Percentiles rank a stretch among this genome's conserved stretches.
Conservation (phyloP, 257 asterid species). For the Lycium ferocissimum region DNA sequence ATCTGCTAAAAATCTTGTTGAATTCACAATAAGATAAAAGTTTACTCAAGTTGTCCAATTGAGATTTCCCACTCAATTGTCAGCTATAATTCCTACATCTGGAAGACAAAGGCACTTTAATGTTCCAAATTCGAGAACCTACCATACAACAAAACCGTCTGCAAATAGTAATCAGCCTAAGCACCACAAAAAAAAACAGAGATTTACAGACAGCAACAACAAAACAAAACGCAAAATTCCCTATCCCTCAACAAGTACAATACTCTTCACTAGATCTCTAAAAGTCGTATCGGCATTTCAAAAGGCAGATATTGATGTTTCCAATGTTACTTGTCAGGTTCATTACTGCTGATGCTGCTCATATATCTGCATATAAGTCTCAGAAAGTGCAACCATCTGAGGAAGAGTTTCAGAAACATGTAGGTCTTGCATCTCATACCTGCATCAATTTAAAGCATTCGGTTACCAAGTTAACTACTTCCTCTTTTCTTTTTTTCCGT, state of each 20-base stretch:
- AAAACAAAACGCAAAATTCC: not conserved
- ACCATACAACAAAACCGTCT: not conserved
- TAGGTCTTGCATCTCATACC: slow-evolving; percentile 99
- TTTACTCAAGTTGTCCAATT: not conserved
- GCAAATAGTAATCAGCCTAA: not conserved
- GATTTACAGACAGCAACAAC: not conserved
- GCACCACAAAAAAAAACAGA: not conserved
- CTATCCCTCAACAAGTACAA: not conserved
- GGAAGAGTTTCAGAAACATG: slow-evolving; percentile 92
- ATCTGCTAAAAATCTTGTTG: not conserved
- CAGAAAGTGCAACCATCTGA: slow-evolving; percentile 95
- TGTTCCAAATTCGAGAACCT: not conserved
- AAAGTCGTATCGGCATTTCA: not conserved
- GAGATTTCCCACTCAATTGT: not conserved
- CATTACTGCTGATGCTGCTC: slow-evolving; percentile 75
- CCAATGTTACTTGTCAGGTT: not conserved
- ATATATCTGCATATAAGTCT: slow-evolving; percentile 92
- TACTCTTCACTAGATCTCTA: slow-evolving; percentile 9
- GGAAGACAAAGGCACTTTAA: not conserved
- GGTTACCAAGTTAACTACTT: slow-evolving; percentile 15
- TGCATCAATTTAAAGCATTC: slow-evolving; percentile 36
- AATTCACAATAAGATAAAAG: not conserved
- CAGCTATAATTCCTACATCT: not conserved
- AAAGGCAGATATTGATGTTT: not conserved
- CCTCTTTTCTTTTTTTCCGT: not conserved